These are phyloP conservation scores for Massarina eburnea DNA, from an alignment of 2,329 filamentous ascomycete species.

Conservation along the genomic window DNA sequence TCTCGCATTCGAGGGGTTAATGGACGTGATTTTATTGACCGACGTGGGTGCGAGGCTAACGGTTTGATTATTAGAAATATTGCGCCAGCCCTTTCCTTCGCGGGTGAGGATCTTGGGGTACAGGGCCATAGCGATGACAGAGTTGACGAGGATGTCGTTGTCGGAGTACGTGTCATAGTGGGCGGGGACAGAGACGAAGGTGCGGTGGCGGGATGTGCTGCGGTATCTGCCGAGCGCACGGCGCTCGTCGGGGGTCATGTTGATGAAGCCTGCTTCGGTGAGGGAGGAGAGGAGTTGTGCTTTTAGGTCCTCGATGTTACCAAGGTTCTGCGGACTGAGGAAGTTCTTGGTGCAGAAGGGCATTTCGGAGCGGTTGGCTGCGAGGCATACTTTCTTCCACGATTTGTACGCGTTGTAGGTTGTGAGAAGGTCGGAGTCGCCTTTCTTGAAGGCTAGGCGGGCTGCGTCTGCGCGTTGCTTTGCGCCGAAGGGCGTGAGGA, in stretches of 20 bases:
- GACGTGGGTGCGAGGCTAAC: slow-evolving; percentile 86
- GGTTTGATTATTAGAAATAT: slow-evolving; percentile 88
- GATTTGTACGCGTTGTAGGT: slow-evolving; percentile 89
- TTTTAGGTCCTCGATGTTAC: slow-evolving; percentile 94
- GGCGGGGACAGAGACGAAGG: slow-evolving; percentile 82
- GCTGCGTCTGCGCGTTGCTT: slow-evolving; percentile 80
- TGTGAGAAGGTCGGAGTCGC: slow-evolving; percentile 89
- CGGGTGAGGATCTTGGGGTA: slow-evolving; percentile 88
- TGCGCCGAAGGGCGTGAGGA: slow-evolving; percentile 82
- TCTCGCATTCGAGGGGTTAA: slow-evolving; percentile 54
- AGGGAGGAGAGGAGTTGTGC: slow-evolving; percentile 84
- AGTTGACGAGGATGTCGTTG: slow-evolving; percentile 76
- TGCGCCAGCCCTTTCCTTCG: slow-evolving; percentile 85
- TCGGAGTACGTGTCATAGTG: slow-evolving; percentile 74
- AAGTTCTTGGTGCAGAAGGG: slow-evolving; percentile 96
- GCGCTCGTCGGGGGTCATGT: slow-evolving; percentile 72
- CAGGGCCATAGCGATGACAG: slow-evolving; percentile 90
- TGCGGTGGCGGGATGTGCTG: slow-evolving; percentile 65
- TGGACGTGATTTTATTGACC: slow-evolving; percentile 70
- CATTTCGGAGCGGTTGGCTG: slow-evolving; percentile 71
- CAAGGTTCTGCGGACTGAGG: slow-evolving; percentile 81
- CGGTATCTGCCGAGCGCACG: slow-evolving; percentile 68
- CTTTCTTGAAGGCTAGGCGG: slow-evolving; percentile 74
- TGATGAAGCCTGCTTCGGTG: slow-evolving; percentile 81
- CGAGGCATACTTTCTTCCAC: slow-evolving; percentile 82